Evolutionary conservation across 2,329 filamentous ascomycete species (phyloP), one percentile per base, ranked within the genome.

Genomic region (Mycosphaerella sp.): DNA sequence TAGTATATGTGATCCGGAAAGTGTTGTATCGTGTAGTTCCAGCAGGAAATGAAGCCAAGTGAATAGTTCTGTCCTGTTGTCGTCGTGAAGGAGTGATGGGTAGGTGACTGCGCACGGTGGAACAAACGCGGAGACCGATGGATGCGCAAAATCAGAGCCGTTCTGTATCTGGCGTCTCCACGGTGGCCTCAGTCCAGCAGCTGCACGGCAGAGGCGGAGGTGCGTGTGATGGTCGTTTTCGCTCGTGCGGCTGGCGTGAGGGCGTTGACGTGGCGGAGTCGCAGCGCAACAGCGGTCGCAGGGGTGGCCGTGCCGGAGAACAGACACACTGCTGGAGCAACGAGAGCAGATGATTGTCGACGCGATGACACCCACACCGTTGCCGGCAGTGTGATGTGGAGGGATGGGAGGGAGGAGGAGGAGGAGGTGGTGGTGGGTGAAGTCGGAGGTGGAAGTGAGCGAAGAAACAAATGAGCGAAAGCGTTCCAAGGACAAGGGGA

Each of bases 41-140:
- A 41, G 39, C 30, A 35, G 40, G 41, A 55, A 59, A 60, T 60
- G 63, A 59, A 54, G 57, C 64, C 65, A 65, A 66, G 55, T 66
- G 55, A 66, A 66, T 65, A 66, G 64, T 57, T 66, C 64, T 62
- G 45, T 37, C 45, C 45, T 48, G 37, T 40, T 32, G 35, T 59
- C 58, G 55, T 40, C 27, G 42, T 37, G 21, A 42, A 46, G 44
- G 50, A 53, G 52, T 18, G 41, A 46, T 47, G 36, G 49, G 55
- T 57, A 44, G 54, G 45, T 48, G 44, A 44, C 34, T 47, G 48
- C 46, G 44, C 34, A 32, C 44, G 34, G 32, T 37, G 45, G 36
- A 39, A 44, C 42, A 36, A 45, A 41, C 41, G 39, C 45, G 36
- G 47, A 44, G 42, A 36, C 34, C 37, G 46, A 16, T 50, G 46